Evolutionary conservation across 768 basidiomycete species (phyloP).

Genomic region (Dentipellis fragilis): DNA sequence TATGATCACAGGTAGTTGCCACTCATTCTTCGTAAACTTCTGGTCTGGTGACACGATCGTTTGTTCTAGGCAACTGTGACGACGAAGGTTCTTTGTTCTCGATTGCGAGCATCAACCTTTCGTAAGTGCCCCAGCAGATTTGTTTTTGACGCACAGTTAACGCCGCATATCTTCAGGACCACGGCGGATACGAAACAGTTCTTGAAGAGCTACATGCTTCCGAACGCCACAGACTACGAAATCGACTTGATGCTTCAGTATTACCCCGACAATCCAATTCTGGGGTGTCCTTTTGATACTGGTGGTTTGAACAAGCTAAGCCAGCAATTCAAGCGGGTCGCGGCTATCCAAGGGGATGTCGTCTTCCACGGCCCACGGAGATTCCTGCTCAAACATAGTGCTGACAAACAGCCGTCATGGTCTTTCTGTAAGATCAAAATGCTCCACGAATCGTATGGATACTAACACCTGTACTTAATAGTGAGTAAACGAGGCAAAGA

Average conservation of each 20-base stretch:
- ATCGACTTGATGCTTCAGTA: constrained; percentile 14
- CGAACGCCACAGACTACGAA: constrained; percentile 9
- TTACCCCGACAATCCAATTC: constrained; percentile 13
- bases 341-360: constrained; percentile 10
- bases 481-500: constrained; percentile 9
- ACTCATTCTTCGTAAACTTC: constrained; percentile 4
- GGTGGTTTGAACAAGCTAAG: constrained; percentile 13
- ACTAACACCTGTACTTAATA: background rate
- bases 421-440: constrained; percentile 3
- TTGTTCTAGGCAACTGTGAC: constrained; percentile 18
- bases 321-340: constrained; percentile 11
- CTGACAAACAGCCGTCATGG: constrained; percentile 8
- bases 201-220: constrained; percentile 15
- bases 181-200: background rate
- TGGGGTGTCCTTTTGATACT: constrained; percentile 12
- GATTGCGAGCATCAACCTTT: constrained; percentile 14
- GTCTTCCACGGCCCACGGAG: constrained; percentile 12
- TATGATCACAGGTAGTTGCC: background rate
- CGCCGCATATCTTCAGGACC: constrained; percentile 3
- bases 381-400: constrained; percentile 3
- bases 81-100: constrained; percentile 19
- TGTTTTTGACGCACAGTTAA: background rate
- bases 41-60: too few relatives aligned
- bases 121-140: constrained; percentile 7
- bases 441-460: too few relatives aligned